Percentiles rank a stretch among this genome's conserved stretches.
Evolutionary conservation across 2,329 filamentous ascomycete species (phyloP).

Genomic region (Thielaviopsis populi): DNA sequence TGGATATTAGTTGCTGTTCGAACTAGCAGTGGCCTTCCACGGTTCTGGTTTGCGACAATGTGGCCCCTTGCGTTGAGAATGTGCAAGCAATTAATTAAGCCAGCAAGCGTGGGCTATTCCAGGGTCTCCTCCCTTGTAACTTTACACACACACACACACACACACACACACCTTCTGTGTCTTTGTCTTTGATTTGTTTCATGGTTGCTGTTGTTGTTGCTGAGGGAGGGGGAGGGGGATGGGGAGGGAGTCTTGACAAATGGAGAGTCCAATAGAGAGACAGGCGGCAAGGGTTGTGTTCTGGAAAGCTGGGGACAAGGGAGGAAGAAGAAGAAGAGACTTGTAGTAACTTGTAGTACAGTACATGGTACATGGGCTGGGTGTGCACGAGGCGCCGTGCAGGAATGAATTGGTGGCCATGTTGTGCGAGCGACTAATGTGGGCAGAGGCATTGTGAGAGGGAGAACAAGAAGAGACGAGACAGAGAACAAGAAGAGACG

Average conservation of each 20-base stretch:
- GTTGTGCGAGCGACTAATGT: background rate
- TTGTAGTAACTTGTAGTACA: too few species aligned
- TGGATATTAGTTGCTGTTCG: too few species aligned
- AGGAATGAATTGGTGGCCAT: background rate
- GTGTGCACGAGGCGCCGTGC: background rate
- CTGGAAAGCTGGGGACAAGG: background rate
- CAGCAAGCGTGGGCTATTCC: too few species aligned
- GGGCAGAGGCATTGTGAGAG: too few species aligned
- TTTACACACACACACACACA: too few species aligned
- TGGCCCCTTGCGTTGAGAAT: too few species aligned
- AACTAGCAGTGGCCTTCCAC: too few species aligned
- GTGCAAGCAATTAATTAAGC: background rate
- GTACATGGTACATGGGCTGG: background rate
- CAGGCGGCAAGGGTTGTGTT: background rate
- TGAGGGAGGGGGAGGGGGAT: background rate
- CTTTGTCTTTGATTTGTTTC: background rate
- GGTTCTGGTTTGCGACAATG: too few species aligned
- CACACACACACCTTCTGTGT: too few species aligned
- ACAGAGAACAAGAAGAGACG: too few species aligned
- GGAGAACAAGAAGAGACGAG: too few species aligned
- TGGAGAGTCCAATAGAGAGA: background rate
- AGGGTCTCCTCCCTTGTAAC: too few species aligned
- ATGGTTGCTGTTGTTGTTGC: background rate
- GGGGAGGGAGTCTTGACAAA: background rate
- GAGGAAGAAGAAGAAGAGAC: background rate